These are phyloP conservation scores for Vitis hybrid DNA, from an alignment of 177 flowering plant genomes.

Conservation along the genomic window DNA sequence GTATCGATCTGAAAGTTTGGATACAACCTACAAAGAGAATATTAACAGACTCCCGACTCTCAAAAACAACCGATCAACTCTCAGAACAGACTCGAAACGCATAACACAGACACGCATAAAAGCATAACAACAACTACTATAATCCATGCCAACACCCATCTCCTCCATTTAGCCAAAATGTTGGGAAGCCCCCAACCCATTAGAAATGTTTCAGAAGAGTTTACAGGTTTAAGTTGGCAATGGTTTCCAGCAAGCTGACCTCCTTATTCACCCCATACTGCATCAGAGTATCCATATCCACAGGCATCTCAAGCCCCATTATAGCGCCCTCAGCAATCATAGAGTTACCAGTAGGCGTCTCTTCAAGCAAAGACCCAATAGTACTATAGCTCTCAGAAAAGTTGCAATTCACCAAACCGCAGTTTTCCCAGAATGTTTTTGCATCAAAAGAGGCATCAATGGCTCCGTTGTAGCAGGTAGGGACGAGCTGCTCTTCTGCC, in stretches of 20 bases:
- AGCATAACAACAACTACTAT: no score
- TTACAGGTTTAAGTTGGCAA: slow-evolving; percentile 15
- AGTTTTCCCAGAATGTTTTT: background rate
- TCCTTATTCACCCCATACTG: slow-evolving; percentile 33
- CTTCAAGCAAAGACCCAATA: slow-evolving; percentile 20
- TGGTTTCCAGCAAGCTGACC: slow-evolving; percentile 52
- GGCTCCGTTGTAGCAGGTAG: background rate
- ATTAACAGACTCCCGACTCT: no score
- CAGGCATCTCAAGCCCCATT: slow-evolving; percentile 21
- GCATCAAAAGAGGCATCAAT: background rate
- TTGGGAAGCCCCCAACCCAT: background rate
- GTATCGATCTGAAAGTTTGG: no score
- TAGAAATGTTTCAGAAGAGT: background rate
- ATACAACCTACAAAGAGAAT: no score
- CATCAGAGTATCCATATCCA: slow-evolving; percentile 22
- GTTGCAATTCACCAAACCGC: background rate
- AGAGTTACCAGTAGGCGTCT: background rate
- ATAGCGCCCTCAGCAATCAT: slow-evolving; percentile 1
- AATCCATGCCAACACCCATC: no score
- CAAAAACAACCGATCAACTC: no score
- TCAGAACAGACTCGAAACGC: no score
- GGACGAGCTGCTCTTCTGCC: background rate
- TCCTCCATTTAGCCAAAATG: no score
- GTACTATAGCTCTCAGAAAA: slow-evolving; percentile 1
- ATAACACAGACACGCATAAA: no score